Evolutionary conservation across 192 early-diverging fungal genomes (phyloP), one percentile per base, ranked within the genome.

Genomic region (Umbelopsis vinacea): DNA sequence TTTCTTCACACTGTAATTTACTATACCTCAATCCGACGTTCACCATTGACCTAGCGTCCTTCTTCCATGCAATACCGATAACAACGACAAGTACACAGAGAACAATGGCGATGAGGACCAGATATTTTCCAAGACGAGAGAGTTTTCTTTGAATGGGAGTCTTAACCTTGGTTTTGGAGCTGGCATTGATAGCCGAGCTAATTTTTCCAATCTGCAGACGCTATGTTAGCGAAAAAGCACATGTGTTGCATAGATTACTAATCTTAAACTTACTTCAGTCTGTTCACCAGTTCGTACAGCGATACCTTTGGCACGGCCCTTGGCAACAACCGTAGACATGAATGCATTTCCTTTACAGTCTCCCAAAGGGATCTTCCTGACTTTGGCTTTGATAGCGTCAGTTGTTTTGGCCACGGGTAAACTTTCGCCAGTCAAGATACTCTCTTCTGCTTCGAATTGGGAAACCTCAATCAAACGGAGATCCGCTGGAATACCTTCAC

Each of bases 321-420:
- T 88, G 43, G 94, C 88, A 17, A 97, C 95, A 15, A 92, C 84
- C 4, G 96, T 98, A 17, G 94, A 92, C 96, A 96, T 97, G 79
- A 98, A 98, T 7, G 94, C 95, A 73, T 94, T 96, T 55, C 95
- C 94, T 79, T 92, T 95, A 82, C 96, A 97, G 68, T 98, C 96
- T 67, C 91, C 93, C 8, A 98, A 81, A 0, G 84, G 84, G 6
- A 92, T 78, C 52, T 84, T 85, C 46, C 91, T 53, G 80, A 89
- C 88, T 60, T 82, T 80, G 22, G 89, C 83, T 47, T 87, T 85
- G 54, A 94, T 93, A 21, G 89, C 88, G 57, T 84, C 85, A 21
- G 82, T 82, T 60, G 82, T 82, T 73, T 95, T 95, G 35, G 70
- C 68, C 0, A 91, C 84, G 47, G 89, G 83, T 21, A 95, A 69